A percentile compares a stretch with the other conserved stretches of the same genome.
phyloP scores from a whole-genome alignment of 768 basidiomycete species.

The Trichaptum fuscoviolaceum region DNA sequence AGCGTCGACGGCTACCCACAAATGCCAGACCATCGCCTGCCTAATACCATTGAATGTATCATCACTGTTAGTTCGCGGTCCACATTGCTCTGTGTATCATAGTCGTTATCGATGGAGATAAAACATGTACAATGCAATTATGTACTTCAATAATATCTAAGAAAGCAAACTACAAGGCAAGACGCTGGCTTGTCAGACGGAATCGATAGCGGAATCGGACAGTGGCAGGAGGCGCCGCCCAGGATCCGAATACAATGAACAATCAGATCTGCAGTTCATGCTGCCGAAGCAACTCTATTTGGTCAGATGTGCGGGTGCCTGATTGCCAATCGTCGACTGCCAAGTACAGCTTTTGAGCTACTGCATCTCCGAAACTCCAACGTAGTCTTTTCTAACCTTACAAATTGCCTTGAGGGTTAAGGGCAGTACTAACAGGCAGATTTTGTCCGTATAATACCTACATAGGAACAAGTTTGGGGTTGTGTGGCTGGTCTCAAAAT shows the following conservation, averaged over 20 bases:
- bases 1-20: background rate
- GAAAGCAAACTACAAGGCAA: too few species aligned
- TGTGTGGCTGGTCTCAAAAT: constrained; percentile 39
- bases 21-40: background rate
- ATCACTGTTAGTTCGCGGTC: background rate
- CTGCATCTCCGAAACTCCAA: too few species aligned
- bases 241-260: too few species aligned
- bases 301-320: background rate
- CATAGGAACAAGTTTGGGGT: background rate
- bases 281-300: background rate
- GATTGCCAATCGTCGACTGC: background rate
- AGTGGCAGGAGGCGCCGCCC: too few species aligned
- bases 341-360: too few species aligned
- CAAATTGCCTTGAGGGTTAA: too few species aligned
- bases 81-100: constrained; percentile 2
- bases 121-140: background rate
- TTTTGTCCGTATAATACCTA: background rate
- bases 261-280: too few species aligned
- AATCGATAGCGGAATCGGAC: background rate
- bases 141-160: background rate
- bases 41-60: background rate
- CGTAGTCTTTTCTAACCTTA: too few species aligned
- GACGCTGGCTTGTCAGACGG: background rate
- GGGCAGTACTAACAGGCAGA: too few species aligned
- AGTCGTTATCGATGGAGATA: background rate